Conservation (phyloP, 2,329 filamentous ascomycete species). For the Botrytis galanthina region DNA sequence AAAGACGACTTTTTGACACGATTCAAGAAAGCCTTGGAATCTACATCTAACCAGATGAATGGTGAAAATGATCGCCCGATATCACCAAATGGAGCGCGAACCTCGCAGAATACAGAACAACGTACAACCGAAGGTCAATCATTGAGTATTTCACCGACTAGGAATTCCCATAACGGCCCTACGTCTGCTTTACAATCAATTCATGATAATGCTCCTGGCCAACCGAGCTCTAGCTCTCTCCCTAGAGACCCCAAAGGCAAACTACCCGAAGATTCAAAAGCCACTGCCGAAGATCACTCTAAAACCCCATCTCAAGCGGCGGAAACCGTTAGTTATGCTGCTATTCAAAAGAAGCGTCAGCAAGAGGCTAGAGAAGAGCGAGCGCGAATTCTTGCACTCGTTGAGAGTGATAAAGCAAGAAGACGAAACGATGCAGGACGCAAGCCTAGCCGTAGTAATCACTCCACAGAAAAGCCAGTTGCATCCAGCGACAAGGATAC, state of each 20-base stretch:
- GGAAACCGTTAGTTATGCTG: constrained; percentile 49
- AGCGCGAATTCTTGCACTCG: constrained; percentile 68
- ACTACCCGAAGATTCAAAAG: not conserved
- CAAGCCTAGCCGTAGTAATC: constrained; percentile 42
- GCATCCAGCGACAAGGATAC: constrained; percentile 4
- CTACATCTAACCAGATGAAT: not conserved
- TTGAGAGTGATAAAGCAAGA: constrained; percentile 75
- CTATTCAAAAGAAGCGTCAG: constrained; percentile 59
- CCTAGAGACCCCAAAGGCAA: not conserved
- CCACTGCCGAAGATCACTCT: not conserved
- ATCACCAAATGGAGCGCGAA: not conserved
- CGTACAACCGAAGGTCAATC: constrained; percentile 1
- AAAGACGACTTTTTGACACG: constrained; percentile 65
- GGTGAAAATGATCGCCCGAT: not conserved
- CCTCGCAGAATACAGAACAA: not conserved
- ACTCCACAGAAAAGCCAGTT: not conserved
- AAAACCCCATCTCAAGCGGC: constrained; percentile 23
- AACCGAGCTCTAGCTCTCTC: not conserved
- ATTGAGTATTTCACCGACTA: not conserved
- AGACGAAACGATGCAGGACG: constrained; percentile 54
- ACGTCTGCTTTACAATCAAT: not conserved
- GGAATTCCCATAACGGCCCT: not conserved
- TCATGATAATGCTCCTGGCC: not conserved
- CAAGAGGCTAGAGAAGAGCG: constrained; percentile 66
- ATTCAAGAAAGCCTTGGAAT: constrained; percentile 44